Evolutionary conservation across 345 rosid genomes (phyloP), one percentile per base, ranked within the genome.

Genomic region (Theobroma cacao): DNA sequence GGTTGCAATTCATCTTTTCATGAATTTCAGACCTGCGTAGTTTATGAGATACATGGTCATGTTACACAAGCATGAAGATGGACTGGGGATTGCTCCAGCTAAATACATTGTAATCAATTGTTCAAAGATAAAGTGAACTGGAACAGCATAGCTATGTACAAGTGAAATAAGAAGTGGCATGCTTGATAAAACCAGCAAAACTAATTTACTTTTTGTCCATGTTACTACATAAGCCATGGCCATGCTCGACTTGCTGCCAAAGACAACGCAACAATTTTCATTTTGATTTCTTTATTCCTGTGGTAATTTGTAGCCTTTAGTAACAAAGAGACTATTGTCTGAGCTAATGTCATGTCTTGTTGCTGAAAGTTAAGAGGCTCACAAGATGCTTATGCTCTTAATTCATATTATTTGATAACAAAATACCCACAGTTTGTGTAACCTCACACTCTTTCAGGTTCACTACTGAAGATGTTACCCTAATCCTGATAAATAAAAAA

Each of bases 1-100:
- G 73, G 12, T 15, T 45, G 56, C 73, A 68, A 8, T 43, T 68
- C 73, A 68, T 68, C 73, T 68, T 68, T 68, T 26, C 73, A 68
- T 68, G 73, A 68, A 68, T 68, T 68, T 68, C 73, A 28, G 73
- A 68, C 56, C 73, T 68, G 73, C 36, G 4, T 15, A 26, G 31
- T 68, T 68, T 45, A 45, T 4, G 56, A n/a, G 72, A 13, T 14
- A 68, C 40, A 40, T 7, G 52, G 22, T 66, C 30, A 41, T 22
- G 50, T 40, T 43, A n/a, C 50, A 65, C 10, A 66, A 41, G 36
- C 66, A 22, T 5, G 50, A 66, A 66, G 71, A 65, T 65, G 71
- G 43, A 65, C 48, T 3, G 8, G 1, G 24, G 40, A 65, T 41
- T 36, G 71, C 71, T 12, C 48, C 22, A 38, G 48, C 71, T 65